These are phyloP conservation scores for Eragrostis curvula DNA, from an alignment of 176 grass and related monocot species.

Conservation along the genomic window DNA sequence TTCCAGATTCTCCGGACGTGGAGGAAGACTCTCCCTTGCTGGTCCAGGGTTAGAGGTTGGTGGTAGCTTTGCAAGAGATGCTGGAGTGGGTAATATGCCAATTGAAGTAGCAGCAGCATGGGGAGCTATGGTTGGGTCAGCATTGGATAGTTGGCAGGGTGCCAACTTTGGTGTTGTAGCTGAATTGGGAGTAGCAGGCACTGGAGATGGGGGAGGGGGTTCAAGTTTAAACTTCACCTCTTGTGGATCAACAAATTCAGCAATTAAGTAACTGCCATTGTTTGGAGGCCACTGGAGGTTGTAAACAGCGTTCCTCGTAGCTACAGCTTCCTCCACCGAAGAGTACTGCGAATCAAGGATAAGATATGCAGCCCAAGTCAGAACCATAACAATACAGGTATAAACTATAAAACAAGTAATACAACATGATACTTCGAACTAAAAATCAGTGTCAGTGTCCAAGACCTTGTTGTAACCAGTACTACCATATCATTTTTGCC, in stretches of 20 bases:
- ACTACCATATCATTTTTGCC: not conserved
- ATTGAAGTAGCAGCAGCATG: conserved; percentile 27
- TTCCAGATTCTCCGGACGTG: conserved; percentile 50
- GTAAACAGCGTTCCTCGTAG: conserved; percentile 78
- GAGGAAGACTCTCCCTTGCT: conserved; percentile 39
- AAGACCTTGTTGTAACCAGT: not conserved
- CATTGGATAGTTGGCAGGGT: conserved; percentile 43
- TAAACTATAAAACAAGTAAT: conserved; percentile 5
- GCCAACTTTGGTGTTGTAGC: conserved; percentile 29
- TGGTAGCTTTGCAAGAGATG: conserved; percentile 13
- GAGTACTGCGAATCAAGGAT: conserved; percentile 54
- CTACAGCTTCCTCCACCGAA: conserved; percentile 75
- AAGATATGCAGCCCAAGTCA: conserved; percentile 15
- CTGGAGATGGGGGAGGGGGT: conserved; percentile 41
- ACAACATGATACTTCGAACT: conserved; percentile 5
- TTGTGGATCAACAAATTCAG: conserved; percentile 79
- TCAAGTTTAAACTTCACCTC: conserved; percentile 69
- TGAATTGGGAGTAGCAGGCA: conserved; percentile 37
- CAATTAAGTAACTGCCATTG: conserved; percentile 61
- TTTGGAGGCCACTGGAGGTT: conserved; percentile 86
- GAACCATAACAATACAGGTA: not conserved
- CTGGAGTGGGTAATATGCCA: conserved; percentile 47
- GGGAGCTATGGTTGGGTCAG: conserved; percentile 40
- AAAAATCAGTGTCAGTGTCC: not conserved
- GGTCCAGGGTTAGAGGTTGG: conserved; percentile 18